Evolutionary conservation across 192 early-diverging fungal species (phyloP).

Genomic region (Spizellomyces sp.): DNA sequence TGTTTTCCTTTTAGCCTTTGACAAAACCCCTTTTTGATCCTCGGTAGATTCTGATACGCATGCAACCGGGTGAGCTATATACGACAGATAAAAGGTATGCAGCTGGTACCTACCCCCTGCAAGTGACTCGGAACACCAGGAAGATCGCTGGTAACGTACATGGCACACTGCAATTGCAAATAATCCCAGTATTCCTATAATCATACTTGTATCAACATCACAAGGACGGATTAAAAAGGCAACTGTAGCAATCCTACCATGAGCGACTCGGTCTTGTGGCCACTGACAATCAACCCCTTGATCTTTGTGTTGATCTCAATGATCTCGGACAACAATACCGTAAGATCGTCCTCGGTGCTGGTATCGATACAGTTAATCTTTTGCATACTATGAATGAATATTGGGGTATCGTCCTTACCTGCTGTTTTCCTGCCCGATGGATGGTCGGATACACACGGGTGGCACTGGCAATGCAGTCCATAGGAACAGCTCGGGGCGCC

Average conservation of each 20-base stretch:
- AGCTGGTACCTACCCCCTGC: constrained; percentile 33
- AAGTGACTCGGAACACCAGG: constrained; percentile 79
- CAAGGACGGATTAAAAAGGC: background rate
- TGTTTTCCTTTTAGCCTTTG: constrained; percentile 99
- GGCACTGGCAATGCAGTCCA: constrained; percentile 96
- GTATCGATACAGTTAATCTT: background rate
- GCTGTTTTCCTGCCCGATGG: constrained; percentile 89
- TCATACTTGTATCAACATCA: background rate
- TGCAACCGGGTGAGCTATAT: constrained; percentile 37
- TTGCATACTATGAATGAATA: background rate
- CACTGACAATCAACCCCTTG: constrained; percentile 25
- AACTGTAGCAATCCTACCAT: constrained; percentile 6
- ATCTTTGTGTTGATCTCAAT: constrained; percentile 74
- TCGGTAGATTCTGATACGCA: constrained; percentile 45
- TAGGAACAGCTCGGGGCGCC: constrained; percentile 89
- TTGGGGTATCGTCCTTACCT: constrained; percentile 38
- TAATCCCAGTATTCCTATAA: constrained; percentile 95
- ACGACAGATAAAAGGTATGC: background rate
- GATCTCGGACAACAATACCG: constrained; percentile 93
- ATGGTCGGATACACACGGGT: constrained; percentile 93
- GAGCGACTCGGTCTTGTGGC: constrained; percentile 27
- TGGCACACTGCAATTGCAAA: constrained; percentile 86
- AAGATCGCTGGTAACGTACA: constrained; percentile 96
- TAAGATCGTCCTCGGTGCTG: constrained; percentile 97
- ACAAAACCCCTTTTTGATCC: constrained; percentile 81